phyloP scores from a whole-genome alignment of 2,329 filamentous ascomycete species.

The Pseudocercospora fuligena region DNA sequence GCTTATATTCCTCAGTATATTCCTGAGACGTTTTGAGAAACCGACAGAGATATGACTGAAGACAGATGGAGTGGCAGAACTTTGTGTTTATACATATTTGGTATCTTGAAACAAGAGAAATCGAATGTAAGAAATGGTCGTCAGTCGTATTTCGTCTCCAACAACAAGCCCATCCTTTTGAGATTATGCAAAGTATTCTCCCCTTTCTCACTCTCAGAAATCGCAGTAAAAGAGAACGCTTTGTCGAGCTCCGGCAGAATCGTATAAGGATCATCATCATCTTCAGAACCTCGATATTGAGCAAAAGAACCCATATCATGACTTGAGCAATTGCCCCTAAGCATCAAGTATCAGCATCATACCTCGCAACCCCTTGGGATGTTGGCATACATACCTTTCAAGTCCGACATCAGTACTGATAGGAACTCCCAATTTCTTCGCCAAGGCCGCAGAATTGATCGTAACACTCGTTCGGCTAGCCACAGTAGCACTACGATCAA shows the following conservation, averaged over 20 bases:
- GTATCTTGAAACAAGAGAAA: not conserved
- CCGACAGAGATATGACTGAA: not conserved
- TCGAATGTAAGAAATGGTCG: not conserved
- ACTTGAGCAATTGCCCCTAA: constrained; percentile 3
- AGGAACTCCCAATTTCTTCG: constrained; percentile 19
- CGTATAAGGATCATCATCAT: not conserved
- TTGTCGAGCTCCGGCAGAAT: not conserved
- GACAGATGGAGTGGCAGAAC: not conserved
- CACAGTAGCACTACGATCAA: constrained; percentile 8
- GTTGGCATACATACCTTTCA: not conserved
- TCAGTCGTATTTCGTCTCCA: constrained; percentile 2
- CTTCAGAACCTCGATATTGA: not conserved
- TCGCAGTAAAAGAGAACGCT: not conserved
- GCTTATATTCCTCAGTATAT: constrained; percentile 41
- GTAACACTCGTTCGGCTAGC: constrained; percentile 4
- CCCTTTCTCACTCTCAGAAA: not conserved
- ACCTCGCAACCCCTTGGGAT: not conserved
- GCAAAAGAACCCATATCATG: constrained; percentile 7
- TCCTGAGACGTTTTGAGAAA: not conserved
- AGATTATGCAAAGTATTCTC: not conserved
- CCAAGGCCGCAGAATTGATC: constrained; percentile 15
- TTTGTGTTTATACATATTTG: not conserved
- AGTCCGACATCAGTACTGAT: constrained; percentile 7
- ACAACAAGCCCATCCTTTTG: not conserved
- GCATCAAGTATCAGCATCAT: not conserved